These are phyloP conservation scores for Fusarium robinianum DNA, from an alignment of 2,329 filamentous ascomycete species.

Conservation along the genomic window DNA sequence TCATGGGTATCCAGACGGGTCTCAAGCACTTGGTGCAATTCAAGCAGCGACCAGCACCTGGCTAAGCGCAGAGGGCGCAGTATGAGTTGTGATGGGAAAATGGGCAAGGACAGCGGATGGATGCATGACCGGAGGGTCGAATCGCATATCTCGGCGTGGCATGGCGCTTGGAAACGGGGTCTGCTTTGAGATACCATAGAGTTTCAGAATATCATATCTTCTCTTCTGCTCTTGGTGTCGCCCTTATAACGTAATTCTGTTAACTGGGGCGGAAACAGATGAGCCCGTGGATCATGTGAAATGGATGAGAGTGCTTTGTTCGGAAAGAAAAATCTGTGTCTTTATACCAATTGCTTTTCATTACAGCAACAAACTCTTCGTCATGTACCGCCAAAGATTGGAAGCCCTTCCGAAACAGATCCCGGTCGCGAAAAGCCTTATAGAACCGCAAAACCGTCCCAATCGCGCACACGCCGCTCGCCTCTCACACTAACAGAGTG, in stretches of 20 bases:
- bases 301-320: too few species aligned
- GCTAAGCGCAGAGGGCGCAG: constrained; percentile 16
- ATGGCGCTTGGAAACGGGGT: constrained; percentile 34
- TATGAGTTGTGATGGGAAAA: not conserved
- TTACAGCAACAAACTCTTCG: too few species aligned
- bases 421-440: too few species aligned
- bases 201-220: constrained; percentile 27
- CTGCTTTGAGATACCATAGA: constrained; percentile 38
- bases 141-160: constrained; percentile 22
- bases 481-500: too few species aligned
- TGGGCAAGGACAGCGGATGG: not conserved
- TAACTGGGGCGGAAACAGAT: too few species aligned
- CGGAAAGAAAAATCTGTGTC: too few species aligned
- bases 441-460: too few species aligned
- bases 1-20: constrained; percentile 47
- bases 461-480: too few species aligned
- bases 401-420: too few species aligned
- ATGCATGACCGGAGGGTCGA: not conserved
- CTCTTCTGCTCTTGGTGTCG: constrained; percentile 4
- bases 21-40: constrained; percentile 50
- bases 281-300: too few species aligned
- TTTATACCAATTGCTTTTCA: too few species aligned
- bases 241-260: not conserved
- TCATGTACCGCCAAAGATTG: too few species aligned
- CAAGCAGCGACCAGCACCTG: constrained; percentile 44